These are phyloP conservation scores for Speleostelium caveatum DNA, from an alignment of 78 protist species.

Conservation along the genomic window DNA sequence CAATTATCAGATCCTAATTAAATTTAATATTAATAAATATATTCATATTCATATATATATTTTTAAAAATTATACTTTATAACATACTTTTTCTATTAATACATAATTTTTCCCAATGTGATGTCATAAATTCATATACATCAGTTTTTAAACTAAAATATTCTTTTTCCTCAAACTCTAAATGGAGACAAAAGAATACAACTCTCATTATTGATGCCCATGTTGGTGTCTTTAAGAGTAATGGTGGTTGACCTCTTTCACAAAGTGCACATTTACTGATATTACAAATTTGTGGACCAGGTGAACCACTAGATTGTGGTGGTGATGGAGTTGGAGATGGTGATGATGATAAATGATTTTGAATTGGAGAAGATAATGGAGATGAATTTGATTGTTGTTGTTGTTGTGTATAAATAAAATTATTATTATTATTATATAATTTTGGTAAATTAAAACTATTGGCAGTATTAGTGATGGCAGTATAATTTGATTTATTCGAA, in stretches of 20 bases:
- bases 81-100: slow-evolving; percentile 25
- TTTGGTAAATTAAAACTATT: too few species aligned
- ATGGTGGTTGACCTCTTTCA: slow-evolving; percentile 45
- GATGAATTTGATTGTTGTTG: background rate
- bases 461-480: too few species aligned
- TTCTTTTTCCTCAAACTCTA: slow-evolving; percentile 21
- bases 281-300: slow-evolving; percentile 24
- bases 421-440: too few species aligned
- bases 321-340: background rate
- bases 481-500: too few species aligned
- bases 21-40: too few species aligned
- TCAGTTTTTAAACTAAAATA: slow-evolving; percentile 39
- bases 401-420: background rate
- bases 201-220: slow-evolving; percentile 57
- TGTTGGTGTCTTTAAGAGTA: slow-evolving; percentile 37
- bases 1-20: slow-evolving; percentile 32
- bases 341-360: background rate
- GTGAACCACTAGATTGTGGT: background rate
- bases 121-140: slow-evolving; percentile 46
- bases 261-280: slow-evolving; percentile 17
- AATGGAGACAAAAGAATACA: slow-evolving; percentile 31
- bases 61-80: too few species aligned
- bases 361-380: background rate
- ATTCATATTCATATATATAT: too few species aligned
- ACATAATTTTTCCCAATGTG: slow-evolving; percentile 46